Base-by-base conservation (phyloP, 768 basidiomycete species). In the Phaeotremella skinneri region DNA sequence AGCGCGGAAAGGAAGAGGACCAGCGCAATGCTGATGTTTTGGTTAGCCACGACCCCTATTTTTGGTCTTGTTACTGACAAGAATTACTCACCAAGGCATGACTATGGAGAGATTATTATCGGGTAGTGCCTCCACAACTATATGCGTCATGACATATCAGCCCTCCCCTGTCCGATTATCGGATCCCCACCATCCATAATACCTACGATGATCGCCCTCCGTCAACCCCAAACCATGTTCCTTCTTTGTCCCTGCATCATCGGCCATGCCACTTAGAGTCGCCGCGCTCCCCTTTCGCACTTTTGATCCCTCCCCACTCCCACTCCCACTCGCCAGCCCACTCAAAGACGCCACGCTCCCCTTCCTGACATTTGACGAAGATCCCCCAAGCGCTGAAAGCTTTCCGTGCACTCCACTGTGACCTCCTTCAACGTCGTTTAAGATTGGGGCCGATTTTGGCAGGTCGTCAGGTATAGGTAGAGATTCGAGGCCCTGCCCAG, bases 41-140 rank as follows among this genome's bases (percentile, higher is more conserved):
- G 7, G 41, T 58, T 50, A 49, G 52, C 20, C 2, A 5, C 29
- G 3, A 32, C 23, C 27, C 16, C n/a, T 3, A 47, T 50, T 17
- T 21, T 27, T 11, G 11, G 63, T n/a, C n/a, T n/a, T n/a, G n/a
- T n/a, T n/a, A n/a, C n/a, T n/a, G n/a, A n/a, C n/a, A n/a, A n/a
- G n/a, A n/a, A n/a, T n/a, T n/a, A n/a, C 71, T 57, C 39, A 73
- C 67, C 67, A 63, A 20, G 69, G 67, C 63, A 69, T 69, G 3
- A 74, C 72, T 4, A 74, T 21, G 17, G 30, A 26, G 9, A 74
- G 58, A 45, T 69, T 71, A 47, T 74, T 74, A 13, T 69, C 50
- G n/a, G 72, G 72, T 39, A 71, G 34, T 45, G 60, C 72, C 21
- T 70, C 69, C 56, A 74, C 63, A 21, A 71, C 69, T 70, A 26